These are phyloP conservation scores for Serendipita sp. DNA, from an alignment of 768 basidiomycete genomes.

Conservation along the genomic window DNA sequence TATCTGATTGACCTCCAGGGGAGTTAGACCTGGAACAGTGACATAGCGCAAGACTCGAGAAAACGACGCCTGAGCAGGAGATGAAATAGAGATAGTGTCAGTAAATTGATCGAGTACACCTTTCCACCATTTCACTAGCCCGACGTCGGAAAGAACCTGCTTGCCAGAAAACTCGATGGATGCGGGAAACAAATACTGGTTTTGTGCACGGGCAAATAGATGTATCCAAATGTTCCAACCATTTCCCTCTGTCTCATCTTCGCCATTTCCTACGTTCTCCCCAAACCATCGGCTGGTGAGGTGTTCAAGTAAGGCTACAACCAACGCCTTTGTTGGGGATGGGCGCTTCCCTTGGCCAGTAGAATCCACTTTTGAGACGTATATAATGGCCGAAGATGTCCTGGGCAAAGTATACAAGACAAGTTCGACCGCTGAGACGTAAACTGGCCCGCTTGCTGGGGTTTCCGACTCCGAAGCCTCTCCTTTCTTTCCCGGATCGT, in stretches of 20 bases:
- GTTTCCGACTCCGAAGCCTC: background rate
- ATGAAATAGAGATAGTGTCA: background rate
- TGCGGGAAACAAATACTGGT: conserved; percentile 89
- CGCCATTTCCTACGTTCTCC: background rate
- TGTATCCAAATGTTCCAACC: conserved; percentile 53
- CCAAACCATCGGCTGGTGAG: conserved; percentile 9
- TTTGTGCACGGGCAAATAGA: conserved; percentile 79
- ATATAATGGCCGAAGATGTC: conserved; percentile 57
- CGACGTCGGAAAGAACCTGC: conserved; percentile 55
- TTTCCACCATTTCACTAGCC: conserved; percentile 90
- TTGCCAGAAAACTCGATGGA: conserved; percentile 57
- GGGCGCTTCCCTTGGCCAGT: conserved; percentile 56
- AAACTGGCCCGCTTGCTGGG: conserved; percentile 24
- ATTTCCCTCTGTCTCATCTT: background rate
- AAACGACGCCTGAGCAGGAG: background rate
- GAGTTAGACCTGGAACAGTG: conserved; percentile 10
- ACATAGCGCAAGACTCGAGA: conserved; percentile 36
- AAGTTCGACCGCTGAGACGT: conserved; percentile 71
- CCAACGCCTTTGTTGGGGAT: conserved; percentile 55
- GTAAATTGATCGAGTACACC: conserved; percentile 29
- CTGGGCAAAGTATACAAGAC: conserved; percentile 56
- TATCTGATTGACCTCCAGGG: conserved; percentile 16
- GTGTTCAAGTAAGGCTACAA: conserved; percentile 40
- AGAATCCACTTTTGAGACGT: conserved; percentile 89
- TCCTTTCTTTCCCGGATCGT: conserved; percentile 18